Evolutionary conservation across 805 yeast species (phyloP), one percentile per base, ranked within the genome.

Genomic region (Candida lessepsii): DNA sequence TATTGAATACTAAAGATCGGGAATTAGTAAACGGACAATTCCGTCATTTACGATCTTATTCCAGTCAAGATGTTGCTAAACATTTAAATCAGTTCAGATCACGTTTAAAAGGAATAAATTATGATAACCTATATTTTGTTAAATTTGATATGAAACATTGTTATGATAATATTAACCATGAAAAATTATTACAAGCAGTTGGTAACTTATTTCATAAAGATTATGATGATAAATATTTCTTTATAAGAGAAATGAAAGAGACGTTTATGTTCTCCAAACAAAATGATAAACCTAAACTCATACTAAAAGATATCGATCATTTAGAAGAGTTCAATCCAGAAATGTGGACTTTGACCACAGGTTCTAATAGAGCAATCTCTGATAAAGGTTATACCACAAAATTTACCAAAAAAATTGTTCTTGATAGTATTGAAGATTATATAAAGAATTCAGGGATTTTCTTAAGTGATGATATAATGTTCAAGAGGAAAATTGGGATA

Each of bases 141-240:
- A 86, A 85, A 49, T 84, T 87, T 57, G 98, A 90, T 56, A 78
- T 86, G 47, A 72, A 71, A 40, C 72, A 81, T 3, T 88, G 96
- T 41, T 90, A 79, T 56, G 97, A 91, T 52, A 75, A 80, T 2
- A 64, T 89, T 13, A 80, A 85, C 11, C 75, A 73, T 33, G 47
- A 51, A 0, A 68, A 67, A 42, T 63, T 76, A 2, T 39, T 70
- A 2, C 46, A 57, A 3, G 53, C 70, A 20, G 48, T 76, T 1
- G 49, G 53, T 1, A 39, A 50, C 19, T 55, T 69, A 45, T 62
- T 61, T 35, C 58, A 40, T 5, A 41, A 35, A 18, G 63, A 58
- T 16, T 35, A 34, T 2, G 49, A 41, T 10, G 44, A 47, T 5
- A 47, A 46, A n/a, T 29, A 32, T 11, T 64, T 42, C 42, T 60